Conservation (phyloP, 1,139 yeast species). For the Torulaspora globosa region DNA sequence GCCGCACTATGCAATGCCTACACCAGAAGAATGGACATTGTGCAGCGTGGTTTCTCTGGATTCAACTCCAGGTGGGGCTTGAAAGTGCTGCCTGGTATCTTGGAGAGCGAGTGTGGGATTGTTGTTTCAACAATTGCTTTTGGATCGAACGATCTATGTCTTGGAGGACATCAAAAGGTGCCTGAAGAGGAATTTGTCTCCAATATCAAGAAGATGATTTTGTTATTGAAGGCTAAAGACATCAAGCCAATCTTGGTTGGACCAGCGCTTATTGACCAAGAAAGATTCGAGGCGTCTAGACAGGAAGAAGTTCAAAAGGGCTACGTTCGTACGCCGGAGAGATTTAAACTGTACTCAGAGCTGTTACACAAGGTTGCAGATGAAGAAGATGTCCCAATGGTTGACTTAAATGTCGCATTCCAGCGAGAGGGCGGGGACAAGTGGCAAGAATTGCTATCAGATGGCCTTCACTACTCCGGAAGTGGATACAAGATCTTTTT, state of each 20-base stretch:
- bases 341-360: constrained; percentile 47
- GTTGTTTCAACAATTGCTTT: constrained; percentile 57
- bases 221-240: constrained; percentile 39
- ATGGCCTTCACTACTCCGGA: constrained; percentile 68
- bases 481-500: constrained; percentile 55
- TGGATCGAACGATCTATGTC: constrained; percentile 71
- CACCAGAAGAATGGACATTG: constrained; percentile 50
- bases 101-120: constrained; percentile 42
- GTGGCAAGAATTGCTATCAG: constrained; percentile 40
- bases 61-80: constrained; percentile 54
- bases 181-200: constrained; percentile 45
- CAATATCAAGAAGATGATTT: constrained; percentile 46
- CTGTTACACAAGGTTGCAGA: constrained; percentile 47
- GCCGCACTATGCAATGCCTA: constrained; percentile 49
- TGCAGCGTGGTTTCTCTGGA: constrained; percentile 61
- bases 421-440: constrained; percentile 21
- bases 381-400: constrained; percentile 46
- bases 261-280: constrained; percentile 56
- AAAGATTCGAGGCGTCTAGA: constrained; percentile 37
- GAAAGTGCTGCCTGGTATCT: constrained; percentile 45
- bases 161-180: constrained; percentile 51
- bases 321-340: constrained; percentile 41
- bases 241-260: constrained; percentile 56
- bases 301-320: constrained; percentile 37
- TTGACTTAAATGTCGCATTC: constrained; percentile 51